Base-by-base conservation (phyloP, 2,329 filamentous ascomycete species). In the Fusarium dimerum region DNA sequence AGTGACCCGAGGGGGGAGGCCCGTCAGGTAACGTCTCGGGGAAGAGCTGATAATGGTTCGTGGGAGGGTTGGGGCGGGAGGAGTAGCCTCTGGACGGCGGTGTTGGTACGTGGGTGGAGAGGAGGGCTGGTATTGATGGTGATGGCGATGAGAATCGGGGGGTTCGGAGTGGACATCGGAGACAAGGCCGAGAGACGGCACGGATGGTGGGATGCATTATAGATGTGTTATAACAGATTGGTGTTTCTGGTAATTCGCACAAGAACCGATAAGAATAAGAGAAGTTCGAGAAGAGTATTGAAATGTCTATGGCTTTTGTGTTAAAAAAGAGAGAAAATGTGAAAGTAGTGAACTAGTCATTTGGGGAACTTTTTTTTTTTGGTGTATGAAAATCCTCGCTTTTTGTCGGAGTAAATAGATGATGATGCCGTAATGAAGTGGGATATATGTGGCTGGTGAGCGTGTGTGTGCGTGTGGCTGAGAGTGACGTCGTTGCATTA, bases 41-140 rank as follows among this genome's bases (percentile, higher is more conserved):
- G 78, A 99, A 99, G 74, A 97, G 84, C 50, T 87, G 84, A 80
- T 97, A 97, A 79, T 93, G 84, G 49, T 87, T 90, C 30, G 51
- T 48, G 15, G 65, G 57, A 54, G 60, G 59, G 45, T 44, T 57
- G 48, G 61, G 43, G 18, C 52, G 17, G 17, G 54, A 40, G 17
- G 54, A 7, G 32, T 43, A 38, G 41, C 26, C 47, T 36, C 18
- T 54, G 44, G 36, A 48, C 18, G 30, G 60, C 48, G 11, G 45
- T 32, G 43, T 50, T 51, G 40, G 57, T 15, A 44, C 20, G 40
- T 55, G 40, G 52, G 56, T 58, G 49, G 44, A 45, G 47, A 54
- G 43, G 26, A 54, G 55, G 48, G 32, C 46, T 43, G 57, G 57
- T 13, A 42, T 36, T 18, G 48, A 59, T 42, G 55, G 47, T 47